Percentiles rank a stretch among this genome's conserved stretches.
Evolutionary conservation across 2,329 filamentous ascomycete species (phyloP).

Genomic region (Ustulina deusta): DNA sequence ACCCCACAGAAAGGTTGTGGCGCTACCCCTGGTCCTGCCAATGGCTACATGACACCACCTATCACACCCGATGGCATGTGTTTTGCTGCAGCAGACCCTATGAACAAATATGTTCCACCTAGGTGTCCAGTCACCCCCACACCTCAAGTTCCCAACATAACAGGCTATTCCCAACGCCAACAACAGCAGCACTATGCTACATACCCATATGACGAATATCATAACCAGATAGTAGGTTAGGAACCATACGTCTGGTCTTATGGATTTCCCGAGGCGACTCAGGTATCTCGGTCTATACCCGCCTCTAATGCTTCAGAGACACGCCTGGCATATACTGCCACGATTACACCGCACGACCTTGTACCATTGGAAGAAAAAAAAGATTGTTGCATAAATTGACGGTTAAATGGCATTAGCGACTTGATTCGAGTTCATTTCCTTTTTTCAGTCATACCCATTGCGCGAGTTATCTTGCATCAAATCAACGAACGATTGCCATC

Average conservation of each 20-base stretch:
- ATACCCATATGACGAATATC: conserved; percentile 59
- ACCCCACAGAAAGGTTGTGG: conserved; percentile 83
- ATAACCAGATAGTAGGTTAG: conserved; percentile 48
- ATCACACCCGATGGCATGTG: conserved; percentile 81
- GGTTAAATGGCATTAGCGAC: conserved; percentile 63
- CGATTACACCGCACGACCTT: conserved; percentile 44
- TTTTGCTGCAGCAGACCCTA: conserved; percentile 60
- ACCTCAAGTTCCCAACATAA: conserved; percentile 59
- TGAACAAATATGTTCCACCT: conserved; percentile 63
- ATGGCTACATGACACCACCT: conserved; percentile 85
- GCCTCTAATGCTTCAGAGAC: conserved; percentile 11
- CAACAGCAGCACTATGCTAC: conserved; percentile 59
- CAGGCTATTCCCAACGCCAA: conserved; percentile 54
- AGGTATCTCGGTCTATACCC: conserved; percentile 8
- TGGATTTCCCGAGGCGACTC: neutral
- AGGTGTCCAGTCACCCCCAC: conserved; percentile 74
- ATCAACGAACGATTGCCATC: conserved; percentile 47
- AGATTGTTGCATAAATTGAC: conserved; percentile 60
- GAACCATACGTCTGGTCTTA: conserved; percentile 36
- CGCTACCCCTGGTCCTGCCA: conserved; percentile 69
- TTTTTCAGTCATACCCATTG: conserved; percentile 53
- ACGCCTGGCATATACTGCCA: conserved; percentile 36
- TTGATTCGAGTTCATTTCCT: conserved; percentile 53
- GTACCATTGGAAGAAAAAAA: conserved; percentile 58
- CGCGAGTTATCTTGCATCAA: conserved; percentile 48